Evolutionary conservation across 768 basidiomycete genomes (phyloP).

Genomic region (Multifurca ochricompacta): DNA sequence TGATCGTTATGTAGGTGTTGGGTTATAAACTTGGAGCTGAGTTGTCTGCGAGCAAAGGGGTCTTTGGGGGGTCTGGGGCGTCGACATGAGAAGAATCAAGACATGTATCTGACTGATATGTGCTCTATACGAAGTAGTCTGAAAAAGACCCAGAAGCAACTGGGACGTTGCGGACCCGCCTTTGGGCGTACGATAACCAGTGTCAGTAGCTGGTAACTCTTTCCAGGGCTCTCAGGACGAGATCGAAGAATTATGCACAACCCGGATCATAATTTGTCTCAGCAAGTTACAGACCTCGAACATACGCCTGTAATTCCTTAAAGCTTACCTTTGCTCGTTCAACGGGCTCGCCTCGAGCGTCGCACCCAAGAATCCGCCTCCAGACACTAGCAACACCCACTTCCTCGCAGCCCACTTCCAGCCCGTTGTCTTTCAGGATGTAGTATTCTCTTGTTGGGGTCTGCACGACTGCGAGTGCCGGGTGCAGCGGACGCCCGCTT

Average conservation of each 20-base stretch:
- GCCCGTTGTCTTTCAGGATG: constrained; percentile 65
- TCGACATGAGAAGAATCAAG: constrained; percentile 21
- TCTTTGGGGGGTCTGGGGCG: constrained; percentile 33
- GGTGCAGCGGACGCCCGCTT: constrained; percentile 41
- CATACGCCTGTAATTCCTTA: constrained; percentile 9
- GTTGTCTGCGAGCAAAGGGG: constrained; percentile 56
- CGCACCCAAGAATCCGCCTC: constrained; percentile 51
- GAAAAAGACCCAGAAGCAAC: background rate
- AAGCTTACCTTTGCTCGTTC: constrained; percentile 2
- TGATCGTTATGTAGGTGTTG: constrained; percentile 33
- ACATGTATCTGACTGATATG: constrained; percentile 3
- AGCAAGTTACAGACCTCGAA: constrained; percentile 7
- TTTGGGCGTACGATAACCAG: no score
- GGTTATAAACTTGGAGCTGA: constrained; percentile 74
- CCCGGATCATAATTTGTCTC: no score
- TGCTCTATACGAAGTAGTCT: background rate
- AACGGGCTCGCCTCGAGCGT: constrained; percentile 17
- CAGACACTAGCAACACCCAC: constrained; percentile 58
- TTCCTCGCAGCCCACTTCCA: constrained; percentile 71
- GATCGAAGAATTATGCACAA: no score
- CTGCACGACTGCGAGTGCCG: constrained; percentile 60
- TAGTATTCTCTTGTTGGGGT: constrained; percentile 63
- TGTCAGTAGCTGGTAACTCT: no score
- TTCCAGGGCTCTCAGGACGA: no score
- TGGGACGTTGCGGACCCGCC: background rate